Evolutionary conservation across 371 early-diverging fungal species (phyloP), one percentile per base, ranked within the genome.

Genomic region (Apophysomyces ossiformis): DNA sequence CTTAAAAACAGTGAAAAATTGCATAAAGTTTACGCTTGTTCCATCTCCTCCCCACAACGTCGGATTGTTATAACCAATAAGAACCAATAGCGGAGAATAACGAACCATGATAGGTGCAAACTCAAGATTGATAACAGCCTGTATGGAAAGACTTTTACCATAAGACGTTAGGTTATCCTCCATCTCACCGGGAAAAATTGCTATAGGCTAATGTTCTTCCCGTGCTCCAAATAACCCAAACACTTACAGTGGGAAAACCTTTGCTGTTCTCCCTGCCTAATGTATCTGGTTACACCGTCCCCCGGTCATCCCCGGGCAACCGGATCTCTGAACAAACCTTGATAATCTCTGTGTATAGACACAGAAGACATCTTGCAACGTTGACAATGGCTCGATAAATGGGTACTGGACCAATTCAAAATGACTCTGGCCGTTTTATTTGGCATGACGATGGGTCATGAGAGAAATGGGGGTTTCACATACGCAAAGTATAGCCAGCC

Each of bases 21-120:
- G 54, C 54, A 50, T 50, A 50, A 50, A 50, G 54, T 50, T 50
- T 50, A 21, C 54, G 54, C 54, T 50, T 50, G 54, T 50, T 50
- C 54, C 54, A 50, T 50, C 54, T 50, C 46, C 32, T 45, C 54
- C 54, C 54, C 54, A 32, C 54, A 50, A 21, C 8, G 16, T 50
- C 54, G 54, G 54, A 50, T 50, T 18, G 54, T 50, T 50, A 50
- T 50, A 50, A 50, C 54, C 54, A 50, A 50, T 50, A 50, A 50
- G 21, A 50, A 50, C 21, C n/a, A 21, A 21, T 21, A 9, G 16
- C 54, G 54, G 54, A 50, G 54, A 50, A 50, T 50, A 21, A 0
- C 54, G 54, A 50, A 21, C 21, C 21, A 21, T 50, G 54, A 50
- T 50, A 50, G 54, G 54, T 50, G 9, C 54, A 50, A 21, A 7